phyloP scores from a whole-genome alignment of 2,329 filamentous ascomycete species.

The Xylaria sp. region DNA sequence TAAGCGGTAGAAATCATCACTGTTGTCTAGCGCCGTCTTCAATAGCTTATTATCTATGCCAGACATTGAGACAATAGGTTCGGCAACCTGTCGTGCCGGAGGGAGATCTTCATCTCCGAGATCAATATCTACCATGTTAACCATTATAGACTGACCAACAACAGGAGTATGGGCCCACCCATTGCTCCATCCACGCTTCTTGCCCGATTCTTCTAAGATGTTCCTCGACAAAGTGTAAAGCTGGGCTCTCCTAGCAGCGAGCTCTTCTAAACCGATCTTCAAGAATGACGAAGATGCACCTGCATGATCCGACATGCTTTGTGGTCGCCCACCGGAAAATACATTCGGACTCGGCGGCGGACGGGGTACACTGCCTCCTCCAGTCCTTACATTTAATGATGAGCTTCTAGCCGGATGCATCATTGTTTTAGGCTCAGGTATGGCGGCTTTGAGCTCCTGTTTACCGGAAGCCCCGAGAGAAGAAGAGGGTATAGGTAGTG shows the following conservation, averaged over 20 bases:
- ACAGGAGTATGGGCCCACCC: slow-evolving; percentile 74
- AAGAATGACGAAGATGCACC: slow-evolving; percentile 60
- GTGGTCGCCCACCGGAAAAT: slow-evolving; percentile 60
- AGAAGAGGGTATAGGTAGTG: slow-evolving; percentile 72
- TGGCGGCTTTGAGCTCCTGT: slow-evolving; percentile 69
- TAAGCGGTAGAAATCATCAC: slow-evolving; percentile 71
- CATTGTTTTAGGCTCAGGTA: slow-evolving; percentile 76
- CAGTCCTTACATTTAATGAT: slow-evolving; percentile 62
- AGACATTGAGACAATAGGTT: slow-evolving; percentile 47
- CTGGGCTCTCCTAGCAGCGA: slow-evolving; percentile 85
- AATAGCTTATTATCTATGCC: slow-evolving; percentile 68
- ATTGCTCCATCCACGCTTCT: slow-evolving; percentile 77
- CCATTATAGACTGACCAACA: slow-evolving; percentile 55
- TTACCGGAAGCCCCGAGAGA: slow-evolving; percentile 58
- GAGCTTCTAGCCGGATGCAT: slow-evolving; percentile 74
- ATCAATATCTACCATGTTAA: slow-evolving; percentile 67
- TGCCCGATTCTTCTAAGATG: slow-evolving; percentile 78
- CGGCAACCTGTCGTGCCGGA: slow-evolving; percentile 34
- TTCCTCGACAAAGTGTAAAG: slow-evolving; percentile 83
- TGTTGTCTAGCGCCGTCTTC: slow-evolving; percentile 68
- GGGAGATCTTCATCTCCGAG: slow-evolving; percentile 58
- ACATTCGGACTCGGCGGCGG: slow-evolving; percentile 61
- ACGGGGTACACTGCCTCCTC: slow-evolving; percentile 44
- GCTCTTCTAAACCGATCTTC: slow-evolving; percentile 77
- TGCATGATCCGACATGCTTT: slow-evolving; percentile 53